These are phyloP conservation scores for Magnusiomyces paraingens DNA, from an alignment of 1,139 yeast species.

Conservation along the genomic window DNA sequence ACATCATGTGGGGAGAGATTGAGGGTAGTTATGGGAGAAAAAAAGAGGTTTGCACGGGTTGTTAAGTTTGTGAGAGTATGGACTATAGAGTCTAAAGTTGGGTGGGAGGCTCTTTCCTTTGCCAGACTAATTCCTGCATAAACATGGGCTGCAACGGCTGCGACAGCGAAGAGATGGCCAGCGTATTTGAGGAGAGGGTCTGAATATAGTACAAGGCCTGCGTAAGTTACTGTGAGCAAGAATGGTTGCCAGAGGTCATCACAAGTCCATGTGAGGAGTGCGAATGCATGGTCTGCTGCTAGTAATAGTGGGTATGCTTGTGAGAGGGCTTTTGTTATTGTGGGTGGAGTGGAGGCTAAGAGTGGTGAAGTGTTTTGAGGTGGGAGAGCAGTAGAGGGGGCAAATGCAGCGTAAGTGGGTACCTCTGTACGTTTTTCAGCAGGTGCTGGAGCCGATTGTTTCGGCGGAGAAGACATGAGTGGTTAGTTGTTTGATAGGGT, in stretches of 20 bases:
- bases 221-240: slow-evolving; percentile 51
- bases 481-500: too few relatives aligned
- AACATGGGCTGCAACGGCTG: slow-evolving; percentile 60
- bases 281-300: slow-evolving; percentile 59
- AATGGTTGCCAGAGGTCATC: slow-evolving; percentile 76
- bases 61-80: slow-evolving; percentile 71
- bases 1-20: slow-evolving; percentile 70
- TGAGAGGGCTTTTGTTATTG: slow-evolving; percentile 76
- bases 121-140: slow-evolving; percentile 34
- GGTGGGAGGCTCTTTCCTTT: slow-evolving; percentile 53
- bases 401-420: slow-evolving; percentile 29
- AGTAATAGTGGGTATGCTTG: slow-evolving; percentile 78
- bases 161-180: slow-evolving; percentile 74
- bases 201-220: slow-evolving; percentile 62
- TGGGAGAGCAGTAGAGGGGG: slow-evolving; percentile 29
- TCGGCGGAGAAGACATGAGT: slow-evolving; percentile 2
- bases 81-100: slow-evolving; percentile 86
- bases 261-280: slow-evolving; percentile 85
- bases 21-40: slow-evolving; percentile 68
- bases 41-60: slow-evolving; percentile 65
- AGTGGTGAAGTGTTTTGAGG: slow-evolving; percentile 37
- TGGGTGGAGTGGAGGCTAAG: slow-evolving; percentile 66
- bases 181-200: slow-evolving; percentile 66
- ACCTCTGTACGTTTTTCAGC: slow-evolving; percentile 5
- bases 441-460: too few relatives aligned